Evolutionary conservation across 192 early-diverging fungal species (phyloP).

Genomic region (Linnemannia elongata): DNA sequence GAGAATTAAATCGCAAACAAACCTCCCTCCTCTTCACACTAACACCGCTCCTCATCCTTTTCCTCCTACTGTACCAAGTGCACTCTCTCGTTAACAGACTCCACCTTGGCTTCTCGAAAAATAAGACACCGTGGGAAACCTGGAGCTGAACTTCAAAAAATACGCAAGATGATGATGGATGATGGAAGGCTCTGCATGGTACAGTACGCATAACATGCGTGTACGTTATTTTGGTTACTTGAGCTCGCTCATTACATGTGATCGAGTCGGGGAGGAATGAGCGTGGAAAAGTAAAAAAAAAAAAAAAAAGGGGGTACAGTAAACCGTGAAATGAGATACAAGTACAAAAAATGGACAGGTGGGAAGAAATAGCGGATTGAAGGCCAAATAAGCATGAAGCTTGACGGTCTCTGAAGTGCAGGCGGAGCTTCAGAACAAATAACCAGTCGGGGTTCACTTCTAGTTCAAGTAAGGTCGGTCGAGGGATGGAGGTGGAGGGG

Average conservation of each 20-base stretch:
- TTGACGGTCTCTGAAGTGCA: slow-evolving; percentile 2
- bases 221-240: not conserved
- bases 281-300: slow-evolving; percentile 3
- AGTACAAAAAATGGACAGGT: not conserved
- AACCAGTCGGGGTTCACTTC: not conserved
- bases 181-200: not conserved
- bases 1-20: no score
- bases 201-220: not conserved
- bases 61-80: not conserved
- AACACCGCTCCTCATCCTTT: no score
- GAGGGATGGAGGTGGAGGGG: not conserved
- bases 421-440: not conserved
- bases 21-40: no score
- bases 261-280: not conserved
- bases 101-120: not conserved
- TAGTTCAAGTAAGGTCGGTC: not conserved
- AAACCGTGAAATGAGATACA: not conserved
- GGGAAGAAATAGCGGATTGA: not conserved
- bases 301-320: not conserved
- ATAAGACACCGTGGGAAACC: not conserved
- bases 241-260: not conserved
- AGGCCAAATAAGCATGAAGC: not conserved
- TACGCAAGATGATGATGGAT: not conserved
- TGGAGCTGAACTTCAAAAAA: not conserved
- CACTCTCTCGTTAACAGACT: not conserved